Conservation (phyloP, 805 yeast species). For the Starmera caribaea region DNA sequence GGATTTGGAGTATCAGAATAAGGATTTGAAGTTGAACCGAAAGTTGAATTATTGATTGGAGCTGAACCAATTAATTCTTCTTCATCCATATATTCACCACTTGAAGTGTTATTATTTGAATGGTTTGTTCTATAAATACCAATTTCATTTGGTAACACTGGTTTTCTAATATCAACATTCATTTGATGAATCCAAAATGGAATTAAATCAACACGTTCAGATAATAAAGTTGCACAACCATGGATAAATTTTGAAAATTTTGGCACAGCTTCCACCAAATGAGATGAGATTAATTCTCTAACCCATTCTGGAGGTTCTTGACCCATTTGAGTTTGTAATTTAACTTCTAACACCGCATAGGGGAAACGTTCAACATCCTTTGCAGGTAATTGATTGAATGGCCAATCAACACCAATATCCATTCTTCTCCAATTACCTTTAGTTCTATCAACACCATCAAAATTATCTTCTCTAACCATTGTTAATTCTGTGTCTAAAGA, state of each 20-base stretch:
- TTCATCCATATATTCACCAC: slow-evolving; percentile 57
- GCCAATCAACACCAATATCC: slow-evolving; percentile 97
- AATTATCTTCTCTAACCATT: slow-evolving; percentile 97
- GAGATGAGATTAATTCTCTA: slow-evolving; percentile 81
- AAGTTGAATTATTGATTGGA: slow-evolving; percentile 11
- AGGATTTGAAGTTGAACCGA: slow-evolving; percentile 4
- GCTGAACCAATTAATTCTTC: slow-evolving; percentile 49
- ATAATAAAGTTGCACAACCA: slow-evolving; percentile 87
- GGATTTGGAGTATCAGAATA: slow-evolving; percentile 6
- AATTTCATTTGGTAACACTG: slow-evolving; percentile 33
- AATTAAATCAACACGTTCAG: slow-evolving; percentile 71
- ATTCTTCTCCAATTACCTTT: slow-evolving; percentile 94
- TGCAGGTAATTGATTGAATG: slow-evolving; percentile 78
- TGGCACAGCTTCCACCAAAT: slow-evolving; percentile 96
- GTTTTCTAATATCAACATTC: slow-evolving; percentile 92
- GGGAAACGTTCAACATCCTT: slow-evolving; percentile 90
- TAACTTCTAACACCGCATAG: slow-evolving; percentile 94
- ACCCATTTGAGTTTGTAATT: slow-evolving; percentile 94
- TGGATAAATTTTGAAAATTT: slow-evolving; percentile 96
- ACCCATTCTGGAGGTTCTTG: slow-evolving; percentile 99
- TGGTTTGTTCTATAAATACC: slow-evolving; percentile 19
- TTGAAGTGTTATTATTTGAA: slow-evolving; percentile 22
- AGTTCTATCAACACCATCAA: slow-evolving; percentile 88
- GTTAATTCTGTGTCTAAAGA: slow-evolving; percentile 93
- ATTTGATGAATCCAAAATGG: slow-evolving; percentile 99